Percentiles rank a stretch among this genome's conserved stretches.
phyloP scores from a whole-genome alignment of 1,284 basidiomycete genomes.

The Pholiota adiposa region DNA sequence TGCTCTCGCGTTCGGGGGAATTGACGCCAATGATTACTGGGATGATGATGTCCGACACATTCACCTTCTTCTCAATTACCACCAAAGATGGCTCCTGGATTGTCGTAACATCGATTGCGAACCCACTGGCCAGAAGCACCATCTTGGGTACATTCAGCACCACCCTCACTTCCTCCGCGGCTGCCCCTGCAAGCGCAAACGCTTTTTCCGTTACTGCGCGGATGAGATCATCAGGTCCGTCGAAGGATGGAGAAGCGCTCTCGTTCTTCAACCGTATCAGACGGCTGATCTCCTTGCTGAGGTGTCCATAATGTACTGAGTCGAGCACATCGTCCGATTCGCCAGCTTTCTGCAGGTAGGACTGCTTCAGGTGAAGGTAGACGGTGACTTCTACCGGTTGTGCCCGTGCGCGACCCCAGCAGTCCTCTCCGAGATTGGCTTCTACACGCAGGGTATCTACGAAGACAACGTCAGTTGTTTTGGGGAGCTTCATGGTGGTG shows the following conservation, averaged over 20 bases:
- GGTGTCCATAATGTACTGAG: slow-evolving; percentile 54
- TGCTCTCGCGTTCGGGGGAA: slow-evolving; percentile 51
- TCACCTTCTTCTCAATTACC: slow-evolving; percentile 32
- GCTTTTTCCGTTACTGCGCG: slow-evolving; percentile 37
- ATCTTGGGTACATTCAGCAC: slow-evolving; percentile 44
- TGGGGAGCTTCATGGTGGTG: neutral
- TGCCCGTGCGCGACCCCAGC: slow-evolving; percentile 47
- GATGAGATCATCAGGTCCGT: slow-evolving; percentile 34
- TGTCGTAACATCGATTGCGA: slow-evolving; percentile 34
- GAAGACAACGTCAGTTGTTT: slow-evolving; percentile 44
- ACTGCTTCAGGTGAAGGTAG: slow-evolving; percentile 42
- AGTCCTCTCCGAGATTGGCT: slow-evolving; percentile 47
- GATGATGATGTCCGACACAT: slow-evolving; percentile 41
- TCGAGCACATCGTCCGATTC: slow-evolving; percentile 48
- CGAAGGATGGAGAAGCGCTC: slow-evolving; percentile 26
- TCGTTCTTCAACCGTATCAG: slow-evolving; percentile 27
- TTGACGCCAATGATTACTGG: slow-evolving; percentile 57
- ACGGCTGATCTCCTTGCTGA: slow-evolving; percentile 43
- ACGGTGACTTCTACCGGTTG: slow-evolving; percentile 50
- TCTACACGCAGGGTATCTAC: slow-evolving; percentile 43
- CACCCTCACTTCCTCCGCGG: slow-evolving; percentile 38
- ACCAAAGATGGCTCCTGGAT: slow-evolving; percentile 2
- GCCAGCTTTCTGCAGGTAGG: slow-evolving; percentile 42
- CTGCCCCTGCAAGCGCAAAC: slow-evolving; percentile 34
- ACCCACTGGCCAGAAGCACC: slow-evolving; percentile 43